Conservation (phyloP, 2,329 filamentous ascomycete genomes). For the Ilyonectria robusta region DNA sequence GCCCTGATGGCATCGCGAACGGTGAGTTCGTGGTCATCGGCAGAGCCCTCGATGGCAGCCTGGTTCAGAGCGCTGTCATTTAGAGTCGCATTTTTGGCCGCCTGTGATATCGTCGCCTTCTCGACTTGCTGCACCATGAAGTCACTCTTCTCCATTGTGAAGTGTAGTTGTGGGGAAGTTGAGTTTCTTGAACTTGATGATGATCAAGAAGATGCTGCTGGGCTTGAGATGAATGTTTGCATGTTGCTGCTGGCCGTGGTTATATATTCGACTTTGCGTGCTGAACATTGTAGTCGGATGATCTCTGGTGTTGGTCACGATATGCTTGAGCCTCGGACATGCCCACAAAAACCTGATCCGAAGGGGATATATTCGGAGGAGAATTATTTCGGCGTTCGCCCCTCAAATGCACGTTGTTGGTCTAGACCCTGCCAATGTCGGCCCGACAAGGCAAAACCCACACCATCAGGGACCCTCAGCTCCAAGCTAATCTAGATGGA, state of each 20-base stretch:
- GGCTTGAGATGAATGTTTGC: neutral
- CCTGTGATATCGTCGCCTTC: neutral
- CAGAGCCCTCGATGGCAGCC: neutral
- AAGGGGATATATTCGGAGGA: neutral
- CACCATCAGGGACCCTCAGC: too few species aligned
- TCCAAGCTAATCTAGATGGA: too few species aligned
- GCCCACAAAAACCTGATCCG: neutral
- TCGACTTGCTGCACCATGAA: neutral
- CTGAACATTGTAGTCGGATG: neutral
- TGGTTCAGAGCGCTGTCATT: neutral
- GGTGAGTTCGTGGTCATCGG: slow-evolving; percentile 44
- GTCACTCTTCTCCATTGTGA: neutral
- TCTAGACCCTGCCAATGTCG: neutral
- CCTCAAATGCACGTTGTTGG: neutral
- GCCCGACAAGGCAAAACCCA: neutral
- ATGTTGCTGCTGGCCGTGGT: neutral
- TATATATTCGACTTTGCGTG: neutral
- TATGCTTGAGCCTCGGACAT: neutral
- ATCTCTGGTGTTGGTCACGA: neutral
- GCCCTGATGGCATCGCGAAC: slow-evolving; percentile 46
- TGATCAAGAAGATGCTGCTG: neutral
- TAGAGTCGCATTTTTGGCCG: neutral
- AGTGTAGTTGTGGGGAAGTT: neutral
- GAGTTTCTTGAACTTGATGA: too few species aligned
- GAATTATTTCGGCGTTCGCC: neutral